Evolutionary conservation across 2,329 filamentous ascomycete species (phyloP).

Genomic region (Exutisphaerella laricina): DNA sequence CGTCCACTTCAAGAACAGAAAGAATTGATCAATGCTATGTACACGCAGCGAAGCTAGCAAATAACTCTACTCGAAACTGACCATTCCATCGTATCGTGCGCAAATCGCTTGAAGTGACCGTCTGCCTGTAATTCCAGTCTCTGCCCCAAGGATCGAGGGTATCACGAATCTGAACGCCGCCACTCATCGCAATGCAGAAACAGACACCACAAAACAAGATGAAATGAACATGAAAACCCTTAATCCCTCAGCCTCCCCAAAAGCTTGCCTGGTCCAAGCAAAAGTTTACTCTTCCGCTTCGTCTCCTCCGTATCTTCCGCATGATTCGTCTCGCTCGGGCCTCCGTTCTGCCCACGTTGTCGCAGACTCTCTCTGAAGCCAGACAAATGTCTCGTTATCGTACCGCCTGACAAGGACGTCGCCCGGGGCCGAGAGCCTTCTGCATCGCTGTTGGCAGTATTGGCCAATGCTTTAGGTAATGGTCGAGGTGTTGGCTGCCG

Average conservation of each 20-base stretch:
- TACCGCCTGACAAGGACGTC: no score
- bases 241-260: constrained; percentile 34
- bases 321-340: constrained; percentile 5
- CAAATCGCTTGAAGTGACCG: no score
- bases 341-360: constrained; percentile 12
- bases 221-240: neutral
- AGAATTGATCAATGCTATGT: no score
- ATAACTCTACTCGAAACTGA: no score
- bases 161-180: constrained; percentile 2
- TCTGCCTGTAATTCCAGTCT: no score
- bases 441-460: constrained; percentile 5
- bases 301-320: constrained; percentile 32
- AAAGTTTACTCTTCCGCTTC: constrained; percentile 37
- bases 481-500: constrained; percentile 8
- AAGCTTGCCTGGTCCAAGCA: constrained; percentile 41
- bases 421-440: constrained; percentile 20
- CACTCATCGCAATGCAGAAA: neutral
- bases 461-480: neutral
- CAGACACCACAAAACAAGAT: neutral
- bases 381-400: constrained; percentile 27
- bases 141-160: neutral
- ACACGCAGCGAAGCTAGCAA: no score
- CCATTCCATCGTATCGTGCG: no score
- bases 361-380: constrained; percentile 30
- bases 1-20: no score